A percentile compares a stretch with the other conserved stretches of the same genome.
Evolutionary conservation across 2,329 filamentous ascomycete genomes (phyloP).

Genomic region (Alternaria hordeiaustralica): DNA sequence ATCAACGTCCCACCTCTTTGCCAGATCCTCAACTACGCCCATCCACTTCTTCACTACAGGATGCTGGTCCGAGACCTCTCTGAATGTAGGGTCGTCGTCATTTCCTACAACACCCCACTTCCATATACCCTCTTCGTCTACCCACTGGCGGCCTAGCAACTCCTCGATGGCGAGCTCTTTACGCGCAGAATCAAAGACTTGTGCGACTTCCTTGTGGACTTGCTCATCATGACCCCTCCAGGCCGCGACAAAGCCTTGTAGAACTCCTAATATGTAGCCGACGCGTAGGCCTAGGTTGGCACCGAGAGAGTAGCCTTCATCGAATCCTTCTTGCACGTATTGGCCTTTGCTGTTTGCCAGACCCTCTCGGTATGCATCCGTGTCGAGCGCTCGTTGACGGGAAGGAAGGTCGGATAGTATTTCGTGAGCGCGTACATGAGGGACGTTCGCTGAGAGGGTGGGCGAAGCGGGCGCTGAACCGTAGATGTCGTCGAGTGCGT

Average conservation of each 20-base stretch:
- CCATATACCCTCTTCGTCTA: constrained; percentile 75
- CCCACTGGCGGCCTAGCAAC: constrained; percentile 71
- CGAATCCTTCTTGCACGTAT: constrained; percentile 86
- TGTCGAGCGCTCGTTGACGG: constrained; percentile 77
- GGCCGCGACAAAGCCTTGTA: constrained; percentile 73
- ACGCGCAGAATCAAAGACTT: constrained; percentile 55
- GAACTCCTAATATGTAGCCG: constrained; percentile 75
- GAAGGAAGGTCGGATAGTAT: constrained; percentile 74
- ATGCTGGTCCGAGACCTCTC: constrained; percentile 66
- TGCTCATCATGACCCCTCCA: constrained; percentile 41
- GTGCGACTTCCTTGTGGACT: constrained; percentile 33
- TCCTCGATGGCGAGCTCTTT: constrained; percentile 66
- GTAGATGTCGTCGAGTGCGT: constrained; percentile 55
- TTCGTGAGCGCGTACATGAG: constrained; percentile 42
- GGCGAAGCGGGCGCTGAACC: constrained; percentile 53
- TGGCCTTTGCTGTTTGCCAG: constrained; percentile 75
- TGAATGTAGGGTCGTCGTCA: constrained; percentile 46
- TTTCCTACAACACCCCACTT: constrained; percentile 61
- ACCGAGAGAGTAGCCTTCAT: constrained; percentile 86
- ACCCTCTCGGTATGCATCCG: constrained; percentile 89
- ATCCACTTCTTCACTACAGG: constrained; percentile 71
- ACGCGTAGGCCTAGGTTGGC: constrained; percentile 77
- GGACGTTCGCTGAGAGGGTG: constrained; percentile 11
- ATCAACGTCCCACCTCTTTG: constrained; percentile 51
- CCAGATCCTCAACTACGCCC: constrained; percentile 51